Percentiles rank a stretch among this genome's conserved stretches.
Evolutionary conservation across 495 filamentous ascomycete genomes (phyloP).

Genomic region (Penicillium chermesinum): DNA sequence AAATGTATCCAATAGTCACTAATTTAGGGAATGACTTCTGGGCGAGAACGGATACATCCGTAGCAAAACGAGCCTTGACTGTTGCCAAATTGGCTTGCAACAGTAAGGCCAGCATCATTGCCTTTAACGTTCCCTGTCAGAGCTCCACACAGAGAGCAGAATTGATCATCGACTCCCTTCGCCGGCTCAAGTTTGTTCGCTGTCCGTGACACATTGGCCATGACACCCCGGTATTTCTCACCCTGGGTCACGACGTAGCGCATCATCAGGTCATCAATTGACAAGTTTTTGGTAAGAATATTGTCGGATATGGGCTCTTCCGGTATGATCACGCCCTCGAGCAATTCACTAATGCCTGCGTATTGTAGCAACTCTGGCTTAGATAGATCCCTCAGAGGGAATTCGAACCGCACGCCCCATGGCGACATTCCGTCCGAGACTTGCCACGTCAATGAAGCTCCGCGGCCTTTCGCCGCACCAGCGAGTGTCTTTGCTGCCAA

Average conservation of each 20-base stretch:
- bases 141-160: constrained; percentile 42
- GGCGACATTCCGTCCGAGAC: constrained; percentile 66
- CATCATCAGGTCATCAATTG: constrained; percentile 84
- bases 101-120: constrained; percentile 24
- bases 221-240: constrained; percentile 81
- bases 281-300: constrained; percentile 53
- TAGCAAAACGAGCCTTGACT: constrained; percentile 46
- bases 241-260: constrained; percentile 88
- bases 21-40: constrained; percentile 38
- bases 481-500: constrained; percentile 82
- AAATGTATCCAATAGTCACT: constrained; percentile 28
- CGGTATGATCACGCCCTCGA: constrained; percentile 46
- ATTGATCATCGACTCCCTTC: constrained; percentile 8
- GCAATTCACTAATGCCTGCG: constrained; percentile 46
- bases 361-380: constrained; percentile 71
- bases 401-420: constrained; percentile 56
- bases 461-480: constrained; percentile 86
- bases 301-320: constrained; percentile 44
- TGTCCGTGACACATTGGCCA: constrained; percentile 89
- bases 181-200: constrained; percentile 61
- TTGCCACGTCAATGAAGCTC: constrained; percentile 74
- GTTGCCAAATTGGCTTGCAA: constrained; percentile 16
- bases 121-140: constrained; percentile 29
- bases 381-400: constrained; percentile 76
- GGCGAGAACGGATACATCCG: constrained; percentile 52